Conservation (phyloP, 495 filamentous ascomycete species). For the Clohesyomyces aquaticus region DNA sequence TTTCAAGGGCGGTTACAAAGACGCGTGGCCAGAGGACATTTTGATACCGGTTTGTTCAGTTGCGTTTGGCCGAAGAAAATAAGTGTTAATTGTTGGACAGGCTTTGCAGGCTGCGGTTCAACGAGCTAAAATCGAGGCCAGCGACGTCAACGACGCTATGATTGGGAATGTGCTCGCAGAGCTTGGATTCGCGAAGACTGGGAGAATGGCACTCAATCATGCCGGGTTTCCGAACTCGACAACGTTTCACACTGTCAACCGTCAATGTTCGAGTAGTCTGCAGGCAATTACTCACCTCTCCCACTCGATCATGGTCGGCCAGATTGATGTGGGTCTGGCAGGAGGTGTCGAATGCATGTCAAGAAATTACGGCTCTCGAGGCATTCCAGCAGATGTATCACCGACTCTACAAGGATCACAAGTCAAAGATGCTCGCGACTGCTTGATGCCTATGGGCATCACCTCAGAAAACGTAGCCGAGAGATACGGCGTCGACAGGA, state of each 20-base stretch:
- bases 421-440: slow-evolving; percentile 39
- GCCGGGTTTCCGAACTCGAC: slow-evolving; percentile 71
- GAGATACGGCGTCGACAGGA: slow-evolving; percentile 33
- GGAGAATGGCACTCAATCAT: slow-evolving; percentile 77
- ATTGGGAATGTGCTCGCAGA: slow-evolving; percentile 41
- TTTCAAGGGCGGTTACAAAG: slow-evolving; percentile 41
- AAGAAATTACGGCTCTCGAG: slow-evolving; percentile 35
- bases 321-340: slow-evolving; percentile 72
- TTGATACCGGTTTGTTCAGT: slow-evolving; percentile 31
- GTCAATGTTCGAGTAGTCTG: slow-evolving; percentile 68
- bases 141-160: slow-evolving; percentile 37
- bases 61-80: neutral
- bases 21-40: slow-evolving; percentile 37
- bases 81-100: slow-evolving; percentile 15
- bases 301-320: slow-evolving; percentile 66
- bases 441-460: slow-evolving; percentile 39
- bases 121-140: slow-evolving; percentile 28
- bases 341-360: slow-evolving; percentile 64
- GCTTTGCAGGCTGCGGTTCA: slow-evolving; percentile 36
- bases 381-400: slow-evolving; percentile 33
- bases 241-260: slow-evolving; percentile 76
- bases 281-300: slow-evolving; percentile 70
- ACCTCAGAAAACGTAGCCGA: slow-evolving; percentile 42
- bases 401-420: slow-evolving; percentile 21
- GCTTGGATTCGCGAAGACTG: slow-evolving; percentile 39